phyloP scores from a whole-genome alignment of 352 stramenopile genomes.

The Globisporangium radiosum region DNA sequence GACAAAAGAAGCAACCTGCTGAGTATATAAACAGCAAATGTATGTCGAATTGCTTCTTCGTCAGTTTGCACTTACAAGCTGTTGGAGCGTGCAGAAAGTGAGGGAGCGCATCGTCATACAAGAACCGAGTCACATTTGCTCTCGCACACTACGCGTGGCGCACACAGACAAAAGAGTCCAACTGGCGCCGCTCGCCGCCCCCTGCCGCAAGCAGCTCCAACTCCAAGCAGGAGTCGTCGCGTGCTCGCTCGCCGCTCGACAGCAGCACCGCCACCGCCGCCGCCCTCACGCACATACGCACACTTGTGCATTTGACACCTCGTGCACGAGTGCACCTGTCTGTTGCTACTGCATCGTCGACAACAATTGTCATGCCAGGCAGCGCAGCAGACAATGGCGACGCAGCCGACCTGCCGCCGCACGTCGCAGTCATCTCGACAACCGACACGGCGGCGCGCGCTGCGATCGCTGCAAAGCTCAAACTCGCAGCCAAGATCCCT shows the following conservation, averaged over 20 bases:
- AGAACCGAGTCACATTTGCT: background rate
- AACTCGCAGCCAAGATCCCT: constrained; percentile 9
- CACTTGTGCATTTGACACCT: no score
- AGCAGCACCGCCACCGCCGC: background rate
- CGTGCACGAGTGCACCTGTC: no score
- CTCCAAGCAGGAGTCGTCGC: constrained; percentile 5
- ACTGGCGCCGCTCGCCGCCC: background rate
- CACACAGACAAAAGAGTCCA: background rate
- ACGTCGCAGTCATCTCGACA: constrained; percentile 8
- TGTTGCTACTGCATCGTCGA: no score
- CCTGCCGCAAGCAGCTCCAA: constrained; percentile 7
- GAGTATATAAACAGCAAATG: no score
- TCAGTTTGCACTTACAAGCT: background rate
- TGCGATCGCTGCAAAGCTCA: constrained; percentile 17
- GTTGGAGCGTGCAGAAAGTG: no score
- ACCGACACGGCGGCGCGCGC: constrained; percentile 11
- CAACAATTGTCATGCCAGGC: background rate
- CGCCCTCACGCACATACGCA: background rate
- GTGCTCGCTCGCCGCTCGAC: background rate
- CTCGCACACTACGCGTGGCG: background rate
- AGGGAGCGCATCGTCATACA: background rate
- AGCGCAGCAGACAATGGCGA: background rate
- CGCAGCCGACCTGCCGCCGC: background rate
- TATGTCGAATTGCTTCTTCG: background rate
- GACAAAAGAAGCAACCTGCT: no score